Evolutionary conservation across 441 rosid genomes (phyloP), one percentile per base, ranked within the genome.

Genomic region (Daphne laureola): DNA sequence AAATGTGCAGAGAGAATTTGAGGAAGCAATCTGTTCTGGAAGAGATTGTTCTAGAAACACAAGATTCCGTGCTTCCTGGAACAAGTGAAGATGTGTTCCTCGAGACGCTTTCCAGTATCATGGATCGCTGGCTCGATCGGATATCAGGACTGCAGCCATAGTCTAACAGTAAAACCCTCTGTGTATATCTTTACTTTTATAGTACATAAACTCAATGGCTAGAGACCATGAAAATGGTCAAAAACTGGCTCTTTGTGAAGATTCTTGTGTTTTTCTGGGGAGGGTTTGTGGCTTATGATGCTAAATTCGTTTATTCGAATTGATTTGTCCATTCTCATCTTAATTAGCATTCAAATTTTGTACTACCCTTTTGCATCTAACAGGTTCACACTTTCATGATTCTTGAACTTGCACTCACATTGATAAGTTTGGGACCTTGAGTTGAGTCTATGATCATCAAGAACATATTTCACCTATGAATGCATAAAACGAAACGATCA

Each of bases 1-100:
- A 83, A 49, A 85, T 88, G 96, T 81, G 84, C 68, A 63, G 87
- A 62, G 79, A 74, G 69, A 78, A 68, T 43, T 68, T 78, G 67
- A 76, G 65, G 16, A 54, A 53, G 50, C 70, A 66, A 54, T 73
- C 82, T 41, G 41, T 67, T 18, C 71, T 82, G 17, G 80, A 74
- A 58, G 76, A 74, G 69, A 74, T 79, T 31, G 68, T 82, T 17
- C 74, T 57, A 56, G 82, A 78, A 58, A 76, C 82, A 2, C 53
- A 58, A 59, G 78, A 73, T 51, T 73, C 68, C 9, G 55, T 71
- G 46, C 82, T 76, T 54, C 88, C 84, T 1, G 67, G 54, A 62
- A 60, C 73, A 17, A 74, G 82, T 36, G 88, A 82, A 65, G 68
- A 43, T 64, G 68, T 56, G 9, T 76, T 76, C 57, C 71, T 78